Evolutionary conservation across 306 rosid species (phyloP).

Genomic region (Trifolium pratense): DNA sequence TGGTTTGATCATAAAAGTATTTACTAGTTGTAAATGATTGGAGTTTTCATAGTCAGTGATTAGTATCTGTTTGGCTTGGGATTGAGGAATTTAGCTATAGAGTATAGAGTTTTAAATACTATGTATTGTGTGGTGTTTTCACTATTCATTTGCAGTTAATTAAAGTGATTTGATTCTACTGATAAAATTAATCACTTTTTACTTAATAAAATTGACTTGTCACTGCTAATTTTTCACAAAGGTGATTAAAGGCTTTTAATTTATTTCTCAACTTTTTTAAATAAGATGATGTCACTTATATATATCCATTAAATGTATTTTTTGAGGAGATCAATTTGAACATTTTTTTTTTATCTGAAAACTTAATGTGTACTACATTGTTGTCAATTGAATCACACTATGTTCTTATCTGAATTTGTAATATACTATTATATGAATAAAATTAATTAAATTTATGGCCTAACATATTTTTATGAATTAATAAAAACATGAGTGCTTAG

Average conservation of each 20-base stretch:
- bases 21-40: background rate
- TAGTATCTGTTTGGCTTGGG: background rate
- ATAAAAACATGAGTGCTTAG: background rate
- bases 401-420: background rate
- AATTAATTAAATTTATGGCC: background rate
- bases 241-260: background rate
- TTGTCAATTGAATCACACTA: background rate
- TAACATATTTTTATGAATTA: too few relatives aligned
- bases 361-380: background rate
- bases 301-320: background rate
- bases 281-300: background rate
- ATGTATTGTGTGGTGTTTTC: background rate
- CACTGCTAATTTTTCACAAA: background rate
- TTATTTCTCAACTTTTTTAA: background rate
- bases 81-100: background rate
- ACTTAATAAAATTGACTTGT: background rate
- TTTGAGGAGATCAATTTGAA: background rate
- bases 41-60: slow-evolving; percentile 5
- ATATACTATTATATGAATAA: too few relatives aligned
- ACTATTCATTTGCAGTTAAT: background rate
- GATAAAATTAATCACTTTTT: background rate
- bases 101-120: background rate
- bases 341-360: background rate
- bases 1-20: background rate
- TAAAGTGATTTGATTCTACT: background rate